Evolutionary conservation across 352 stramenopile species (phyloP), one percentile per base, ranked within the genome.

Genomic region (Aphanomyces astaci): DNA sequence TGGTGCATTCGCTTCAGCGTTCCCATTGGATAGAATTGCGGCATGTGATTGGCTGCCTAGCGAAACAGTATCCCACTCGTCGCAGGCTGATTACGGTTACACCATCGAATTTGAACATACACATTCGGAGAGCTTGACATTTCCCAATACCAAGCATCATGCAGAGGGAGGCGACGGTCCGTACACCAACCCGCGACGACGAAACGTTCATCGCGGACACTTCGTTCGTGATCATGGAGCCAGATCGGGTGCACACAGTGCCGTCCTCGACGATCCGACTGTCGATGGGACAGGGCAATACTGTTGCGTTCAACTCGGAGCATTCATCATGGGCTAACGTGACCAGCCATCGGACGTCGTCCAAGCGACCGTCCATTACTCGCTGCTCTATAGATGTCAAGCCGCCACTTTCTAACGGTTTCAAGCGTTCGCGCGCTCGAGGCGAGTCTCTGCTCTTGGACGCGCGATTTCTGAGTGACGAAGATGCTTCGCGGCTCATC

Each of bases 401-500:
- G 13, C 13, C 51, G 4, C 13, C 24, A 17, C 7, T 22, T 25
- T 19, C 51, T 4, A 39, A n/a, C 13, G 27, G 17, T n/a, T 59
- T 39, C 27, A 59, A 59, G 30, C 51, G 51, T 17, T 59, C 51
- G 19, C 19, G 22, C 51, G 56, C 51, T 7, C 62, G 62, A 11
- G 62, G 62, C 15, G 46, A 57, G 4, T 62, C 62, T 22, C 13
- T 60, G 3, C 51, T 68, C 48, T 25, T 68, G 9, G 49, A 68
- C 51, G 62, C 49, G 28, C 62, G 43, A 13, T 49, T 68, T 27
- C 28, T 68, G 10, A 43, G 5, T 4, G 62, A 59, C 51, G 62
- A 68, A 13, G 82, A 91, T 59, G 82, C 83, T n/a, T 87, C 89
- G 64, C 76, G 82, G 52, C 78, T 79, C 27, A 88, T 91, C 63